Base-by-base conservation (phyloP, 1,139 yeast species). In the Kurtzmaniella natalensis region DNA sequence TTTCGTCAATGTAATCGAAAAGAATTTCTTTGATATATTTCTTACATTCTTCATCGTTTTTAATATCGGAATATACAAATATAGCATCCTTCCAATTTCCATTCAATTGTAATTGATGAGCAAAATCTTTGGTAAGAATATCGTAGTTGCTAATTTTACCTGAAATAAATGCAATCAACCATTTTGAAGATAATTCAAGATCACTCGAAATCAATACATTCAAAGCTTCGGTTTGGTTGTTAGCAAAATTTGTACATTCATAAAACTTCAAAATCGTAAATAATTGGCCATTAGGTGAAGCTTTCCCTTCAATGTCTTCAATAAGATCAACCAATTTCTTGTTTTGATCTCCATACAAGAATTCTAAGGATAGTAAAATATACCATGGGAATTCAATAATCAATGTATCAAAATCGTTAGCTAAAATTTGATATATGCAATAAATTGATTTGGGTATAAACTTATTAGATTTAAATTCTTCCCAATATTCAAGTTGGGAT, bases 401-500 rank as follows among this genome's bases (percentile, higher is more conserved):
- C 16, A 74, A 57, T 18, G 61, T 55, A 5, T 56, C 39, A 53
- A 60, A 57, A 3, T 70, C 62, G 3, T 95, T 94, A 2, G 83
- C 64, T 15, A 89, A 62, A 3, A 89, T 58, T 42, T 76, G 76
- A 53, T 81, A 82, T 1, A 86, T 66, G 39, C 77, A 76, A 5
- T 76, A 51, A 18, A 85, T 56, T 5, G 72, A 59, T 1, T 36
- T 37, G 1, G 94, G 88, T 31, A 84, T 71, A 7, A 59, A 55
- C 5, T 56, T 51, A 2, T 64, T 30, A 0, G 66, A 45, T 4
- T 68, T 56, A n/a, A 59, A 59, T 2, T 57, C 57, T 10, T 53
- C 51, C 97, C 97, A 89, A 32, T 71, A 76, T 3, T 62, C 59
- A 16, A 89, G 56, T 53, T 88, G 96, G 24, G 60, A 57, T 5